Evolutionary conservation across 495 filamentous ascomycete genomes (phyloP), one percentile per base, ranked within the genome.

Genomic region (Tuber borchii): DNA sequence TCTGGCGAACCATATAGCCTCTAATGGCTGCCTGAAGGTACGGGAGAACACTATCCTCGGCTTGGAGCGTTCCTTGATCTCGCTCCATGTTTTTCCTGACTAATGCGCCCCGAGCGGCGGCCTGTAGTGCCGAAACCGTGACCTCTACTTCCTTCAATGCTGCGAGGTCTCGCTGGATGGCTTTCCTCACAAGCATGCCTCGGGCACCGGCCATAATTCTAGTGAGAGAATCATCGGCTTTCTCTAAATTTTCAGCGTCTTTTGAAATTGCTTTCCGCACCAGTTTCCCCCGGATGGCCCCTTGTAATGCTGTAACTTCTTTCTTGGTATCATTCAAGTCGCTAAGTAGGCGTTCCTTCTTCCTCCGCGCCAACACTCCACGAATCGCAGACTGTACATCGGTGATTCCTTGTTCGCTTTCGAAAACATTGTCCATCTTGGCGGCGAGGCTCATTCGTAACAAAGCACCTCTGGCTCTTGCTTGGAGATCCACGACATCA

Each of bases 381-480:
- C 79, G 81, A 17, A 83, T 81, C 14, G 77, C 56, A 26, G 81
- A 75, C 48, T 83, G 82, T 16, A 83, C 48, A n/a, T 61, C 69
- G 17, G 44, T 61, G 42, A 81, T 70, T 31, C 65, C 44, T 51
- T 75, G 78, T 56, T 78, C 79, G 40, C 77, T 78, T 51, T 84
- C 68, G 39, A 83, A 74, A 16, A 86, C 82, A 69, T 90, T 86
- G 37, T 87, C 84, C 46, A 88, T 84, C 80, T 92, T 90, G 26
- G 81, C 83, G 65, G 75, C 75, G 71, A 91, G 74, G 65, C 84
- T 84, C 78, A 86, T 85, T 20, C 90, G 87, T 65, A 85, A 81
- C 75, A 90, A 83, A 71, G 87, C 86, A 17, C 89, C 90, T 82
- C 91, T 86, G 77, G 90, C 88, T 26, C 86, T 88, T 42, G 93